Evolutionary conservation across 176 grass and related monocot species (phyloP).

Genomic region (Aegilops bicornis): DNA sequence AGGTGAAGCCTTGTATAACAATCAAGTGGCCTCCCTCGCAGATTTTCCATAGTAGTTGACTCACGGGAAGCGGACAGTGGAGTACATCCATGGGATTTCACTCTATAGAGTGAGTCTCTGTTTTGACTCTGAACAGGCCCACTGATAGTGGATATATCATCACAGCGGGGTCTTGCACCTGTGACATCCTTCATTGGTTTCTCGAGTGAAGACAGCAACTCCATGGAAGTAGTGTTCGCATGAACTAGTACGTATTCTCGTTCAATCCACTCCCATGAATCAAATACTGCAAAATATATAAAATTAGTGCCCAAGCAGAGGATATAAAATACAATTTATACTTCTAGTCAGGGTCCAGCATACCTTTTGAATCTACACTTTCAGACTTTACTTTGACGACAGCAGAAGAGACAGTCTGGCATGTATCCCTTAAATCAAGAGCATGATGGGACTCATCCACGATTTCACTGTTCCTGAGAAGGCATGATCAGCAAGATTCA

Average conservation of each 20-base stretch:
- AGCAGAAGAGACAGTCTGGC: constrained; percentile 29
- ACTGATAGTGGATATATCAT: constrained; percentile 24
- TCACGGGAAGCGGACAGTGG: constrained; percentile 1
- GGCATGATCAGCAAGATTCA: constrained; percentile 14
- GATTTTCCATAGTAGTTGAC: constrained; percentile 35
- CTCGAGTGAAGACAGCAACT: constrained; percentile 45
- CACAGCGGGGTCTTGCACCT: constrained; percentile 29
- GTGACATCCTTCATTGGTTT: constrained; percentile 40
- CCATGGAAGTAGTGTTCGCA: constrained; percentile 45
- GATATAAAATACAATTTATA: constrained; percentile 6
- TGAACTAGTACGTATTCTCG: constrained; percentile 66
- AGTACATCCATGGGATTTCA: constrained; percentile 31
- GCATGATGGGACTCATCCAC: not conserved
- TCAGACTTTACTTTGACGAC: constrained; percentile 26
- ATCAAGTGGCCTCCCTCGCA: constrained; percentile 29
- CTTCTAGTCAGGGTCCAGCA: not conserved
- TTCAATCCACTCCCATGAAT: constrained; percentile 77
- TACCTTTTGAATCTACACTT: constrained; percentile 50
- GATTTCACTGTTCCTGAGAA: constrained; percentile 34
- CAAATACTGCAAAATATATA: constrained; percentile 47
- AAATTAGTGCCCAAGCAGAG: constrained; percentile 24
- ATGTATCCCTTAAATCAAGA: constrained; percentile 19
- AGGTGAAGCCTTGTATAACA: constrained; percentile 49
- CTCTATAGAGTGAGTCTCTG: constrained; percentile 11
- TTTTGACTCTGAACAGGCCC: constrained; percentile 35